Percentiles rank a stretch among this genome's conserved stretches.
These are phyloP conservation scores for Pueraria montana DNA, from an alignment of 306 rosid genomes.

Conservation along the genomic window DNA sequence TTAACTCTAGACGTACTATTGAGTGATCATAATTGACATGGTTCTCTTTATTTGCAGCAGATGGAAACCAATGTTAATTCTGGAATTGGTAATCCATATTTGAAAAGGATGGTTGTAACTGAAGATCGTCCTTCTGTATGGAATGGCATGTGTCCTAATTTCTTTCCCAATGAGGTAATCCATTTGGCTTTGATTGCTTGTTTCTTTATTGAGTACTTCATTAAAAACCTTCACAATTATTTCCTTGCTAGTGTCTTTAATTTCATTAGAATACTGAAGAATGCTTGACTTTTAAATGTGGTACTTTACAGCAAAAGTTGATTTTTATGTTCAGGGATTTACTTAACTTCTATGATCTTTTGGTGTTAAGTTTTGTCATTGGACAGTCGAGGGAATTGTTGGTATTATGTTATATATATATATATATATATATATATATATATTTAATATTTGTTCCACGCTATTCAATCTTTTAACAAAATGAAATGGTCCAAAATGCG, in stretches of 20 bases:
- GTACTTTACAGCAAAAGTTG: slow-evolving; percentile 1
- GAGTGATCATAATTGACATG: slow-evolving; percentile 26
- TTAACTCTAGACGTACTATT: background rate
- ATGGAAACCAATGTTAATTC: slow-evolving; percentile 64
- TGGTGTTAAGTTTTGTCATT: slow-evolving; percentile 4
- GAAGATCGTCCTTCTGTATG: slow-evolving; percentile 65
- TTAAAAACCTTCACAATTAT: slow-evolving; percentile 5
- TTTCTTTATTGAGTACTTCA: slow-evolving; percentile 19
- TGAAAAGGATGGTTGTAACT: slow-evolving; percentile 63
- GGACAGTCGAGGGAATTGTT: background rate
- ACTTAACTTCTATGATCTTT: background rate
- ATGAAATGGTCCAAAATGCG: background rate
- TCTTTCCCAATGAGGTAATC: slow-evolving; percentile 78
- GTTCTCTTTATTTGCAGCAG: slow-evolving; percentile 67
- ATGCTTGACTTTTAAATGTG: slow-evolving; percentile 4
- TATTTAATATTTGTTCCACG: background rate
- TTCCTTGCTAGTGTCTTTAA: slow-evolving; percentile 3
- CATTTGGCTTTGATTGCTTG: background rate
- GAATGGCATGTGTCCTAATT: slow-evolving; percentile 65
- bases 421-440: no score
- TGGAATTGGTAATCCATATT: slow-evolving; percentile 57
- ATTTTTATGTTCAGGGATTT: slow-evolving; percentile 12
- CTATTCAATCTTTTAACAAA: slow-evolving; percentile 21
- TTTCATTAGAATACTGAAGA: slow-evolving; percentile 19
- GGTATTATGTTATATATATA: slow-evolving; percentile 15